phyloP scores from a whole-genome alignment of 495 filamentous ascomycete genomes.

The Parachaetomium inaequale region DNA sequence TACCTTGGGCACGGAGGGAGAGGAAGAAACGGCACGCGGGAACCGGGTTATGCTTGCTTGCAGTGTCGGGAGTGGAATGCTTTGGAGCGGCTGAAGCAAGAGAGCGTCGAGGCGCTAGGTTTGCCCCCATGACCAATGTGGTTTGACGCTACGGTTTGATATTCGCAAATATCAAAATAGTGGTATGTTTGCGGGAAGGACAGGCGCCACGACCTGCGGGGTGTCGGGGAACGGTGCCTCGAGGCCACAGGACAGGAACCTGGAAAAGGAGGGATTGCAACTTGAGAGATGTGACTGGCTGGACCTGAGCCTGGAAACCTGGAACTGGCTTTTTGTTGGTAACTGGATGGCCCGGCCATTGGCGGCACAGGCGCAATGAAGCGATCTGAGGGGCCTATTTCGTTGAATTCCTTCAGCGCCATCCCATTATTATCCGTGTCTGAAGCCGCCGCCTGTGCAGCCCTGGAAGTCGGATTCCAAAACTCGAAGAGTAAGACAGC shows the following conservation, averaged over 20 bases:
- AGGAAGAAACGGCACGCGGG: not conserved
- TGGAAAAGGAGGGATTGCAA: not conserved
- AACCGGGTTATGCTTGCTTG: conserved; percentile 1
- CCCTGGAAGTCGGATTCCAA: too few relatives aligned
- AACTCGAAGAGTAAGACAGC: too few relatives aligned
- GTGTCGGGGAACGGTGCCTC: not conserved
- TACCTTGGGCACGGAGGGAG: not conserved
- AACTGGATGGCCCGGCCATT: not conserved
- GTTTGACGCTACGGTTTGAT: too few relatives aligned
- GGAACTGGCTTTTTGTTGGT: not conserved
- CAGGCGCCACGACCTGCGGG: not conserved
- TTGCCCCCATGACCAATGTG: not conserved
- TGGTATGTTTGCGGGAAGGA: not conserved
- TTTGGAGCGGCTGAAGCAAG: conserved; percentile 3
- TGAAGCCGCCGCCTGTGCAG: not conserved
- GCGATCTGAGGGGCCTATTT: too few relatives aligned
- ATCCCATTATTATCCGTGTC: not conserved
- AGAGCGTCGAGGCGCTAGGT: not conserved
- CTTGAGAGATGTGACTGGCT: not conserved
- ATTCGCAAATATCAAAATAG: not conserved
- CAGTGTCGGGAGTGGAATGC: not conserved
- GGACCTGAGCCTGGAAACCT: not conserved
- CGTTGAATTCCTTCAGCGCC: not conserved
- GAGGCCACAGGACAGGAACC: not conserved
- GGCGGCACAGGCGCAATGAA: not conserved